These are phyloP conservation scores for Huntiella savannae DNA, from an alignment of 2,329 filamentous ascomycete genomes.

Conservation along the genomic window DNA sequence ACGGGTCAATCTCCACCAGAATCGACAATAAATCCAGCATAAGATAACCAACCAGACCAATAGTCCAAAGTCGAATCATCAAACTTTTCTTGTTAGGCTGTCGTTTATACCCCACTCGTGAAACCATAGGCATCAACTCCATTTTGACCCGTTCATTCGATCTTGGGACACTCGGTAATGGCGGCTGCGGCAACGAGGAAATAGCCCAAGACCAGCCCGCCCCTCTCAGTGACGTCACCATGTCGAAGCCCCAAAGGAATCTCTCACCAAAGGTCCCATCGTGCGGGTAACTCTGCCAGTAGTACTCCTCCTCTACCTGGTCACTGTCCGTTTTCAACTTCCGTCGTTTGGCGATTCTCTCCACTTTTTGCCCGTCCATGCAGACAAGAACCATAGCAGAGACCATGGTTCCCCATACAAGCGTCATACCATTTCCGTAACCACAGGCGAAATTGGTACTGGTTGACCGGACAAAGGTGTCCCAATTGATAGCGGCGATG, in stretches of 20 bases:
- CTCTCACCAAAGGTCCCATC: slow-evolving; percentile 28
- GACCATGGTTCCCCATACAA: slow-evolving; percentile 31
- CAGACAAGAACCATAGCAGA: slow-evolving; percentile 31
- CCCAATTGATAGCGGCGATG: slow-evolving; percentile 26
- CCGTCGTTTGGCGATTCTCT: slow-evolving; percentile 25
- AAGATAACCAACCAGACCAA: slow-evolving; percentile 36
- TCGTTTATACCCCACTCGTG: slow-evolving; percentile 27
- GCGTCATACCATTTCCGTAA: slow-evolving; percentile 31
- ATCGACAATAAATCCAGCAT: slow-evolving; percentile 47
- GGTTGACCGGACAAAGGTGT: slow-evolving; percentile 22
- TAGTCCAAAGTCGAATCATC: slow-evolving; percentile 18
- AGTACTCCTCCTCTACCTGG: slow-evolving; percentile 24
- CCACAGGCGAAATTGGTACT: slow-evolving; percentile 32
- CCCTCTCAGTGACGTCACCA: slow-evolving; percentile 34
- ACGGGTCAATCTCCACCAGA: slow-evolving; percentile 53
- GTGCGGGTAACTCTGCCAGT: slow-evolving; percentile 41
- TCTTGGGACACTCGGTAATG: slow-evolving; percentile 23
- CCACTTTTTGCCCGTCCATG: slow-evolving; percentile 36
- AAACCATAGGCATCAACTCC: slow-evolving; percentile 22
- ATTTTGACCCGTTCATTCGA: slow-evolving; percentile 23
- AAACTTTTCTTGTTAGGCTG: slow-evolving; percentile 19
- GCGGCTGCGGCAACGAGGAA: slow-evolving; percentile 25
- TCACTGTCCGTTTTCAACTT: slow-evolving; percentile 12
- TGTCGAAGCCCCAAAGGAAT: slow-evolving; percentile 35
- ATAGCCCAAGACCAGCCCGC: slow-evolving; percentile 40